phyloP scores from a whole-genome alignment of 768 basidiomycete genomes.

The Nidularia pulvinata region DNA sequence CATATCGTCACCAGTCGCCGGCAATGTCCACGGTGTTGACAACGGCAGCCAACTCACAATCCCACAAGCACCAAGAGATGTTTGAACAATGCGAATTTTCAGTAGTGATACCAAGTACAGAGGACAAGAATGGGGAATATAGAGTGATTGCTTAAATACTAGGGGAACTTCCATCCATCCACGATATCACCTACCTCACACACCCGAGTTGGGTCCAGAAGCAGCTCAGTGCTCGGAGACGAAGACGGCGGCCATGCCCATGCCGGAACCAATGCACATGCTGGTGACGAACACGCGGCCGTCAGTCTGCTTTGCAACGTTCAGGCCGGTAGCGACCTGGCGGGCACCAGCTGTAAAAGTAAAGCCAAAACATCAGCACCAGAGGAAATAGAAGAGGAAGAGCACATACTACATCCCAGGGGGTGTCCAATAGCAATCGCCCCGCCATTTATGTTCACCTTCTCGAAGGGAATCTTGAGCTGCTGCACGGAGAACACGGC shows the following conservation, averaged over 20 bases:
- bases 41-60: too few species aligned
- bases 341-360: constrained; percentile 69
- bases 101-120: too few species aligned
- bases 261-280: constrained; percentile 91
- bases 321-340: constrained; percentile 85
- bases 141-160: too few species aligned
- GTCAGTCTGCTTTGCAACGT: constrained; percentile 76
- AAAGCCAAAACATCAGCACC: background rate
- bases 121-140: too few species aligned
- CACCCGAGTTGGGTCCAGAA: too few species aligned
- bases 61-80: too few species aligned
- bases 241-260: constrained; percentile 90
- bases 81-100: too few species aligned
- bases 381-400: constrained; percentile 3
- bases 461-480: constrained; percentile 69
- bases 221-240: constrained; percentile 73
- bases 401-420: constrained; percentile 73
- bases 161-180: too few species aligned
- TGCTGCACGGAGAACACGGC: constrained; percentile 74
- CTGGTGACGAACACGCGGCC: constrained; percentile 82
- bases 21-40: too few species aligned
- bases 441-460: constrained; percentile 88
- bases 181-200: too few species aligned
- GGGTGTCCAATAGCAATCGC: constrained; percentile 92
- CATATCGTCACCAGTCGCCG: too few species aligned